Conservation (phyloP, 768 basidiomycete species). For the Pleurotus tuoliensis region DNA sequence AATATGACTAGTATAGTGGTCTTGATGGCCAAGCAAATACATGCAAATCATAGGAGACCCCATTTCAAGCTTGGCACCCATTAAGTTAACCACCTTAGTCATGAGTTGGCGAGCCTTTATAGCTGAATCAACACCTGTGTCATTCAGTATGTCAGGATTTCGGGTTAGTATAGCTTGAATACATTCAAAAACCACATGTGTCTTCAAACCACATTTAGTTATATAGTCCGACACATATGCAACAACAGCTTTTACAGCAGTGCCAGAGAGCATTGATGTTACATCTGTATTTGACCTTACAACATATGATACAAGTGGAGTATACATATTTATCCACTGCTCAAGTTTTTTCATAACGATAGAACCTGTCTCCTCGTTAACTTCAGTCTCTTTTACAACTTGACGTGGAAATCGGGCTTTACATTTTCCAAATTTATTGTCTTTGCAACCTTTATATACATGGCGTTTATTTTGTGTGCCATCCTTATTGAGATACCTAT, state of each 20-base stretch:
- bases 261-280: too few relatives aligned
- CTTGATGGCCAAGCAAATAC: too few relatives aligned
- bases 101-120: constrained; percentile 18
- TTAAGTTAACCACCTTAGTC: constrained; percentile 23
- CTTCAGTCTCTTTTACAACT: constrained; percentile 4
- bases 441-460: not conserved
- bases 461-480: constrained; percentile 9
- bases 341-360: constrained; percentile 24
- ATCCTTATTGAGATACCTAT: constrained; percentile 11
- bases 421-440: constrained; percentile 12
- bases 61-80: constrained; percentile 25
- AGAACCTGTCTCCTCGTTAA: constrained; percentile 24
- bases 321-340: constrained; percentile 24
- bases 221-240: constrained; percentile 31
- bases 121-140: not conserved
- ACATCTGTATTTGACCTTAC: constrained; percentile 17
- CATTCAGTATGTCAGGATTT: not conserved
- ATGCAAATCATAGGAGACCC: constrained; percentile 17
- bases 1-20: constrained; percentile 24
- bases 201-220: constrained; percentile 24
- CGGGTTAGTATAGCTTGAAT: constrained; percentile 13
- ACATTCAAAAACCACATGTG: constrained; percentile 21
- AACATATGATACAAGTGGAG: constrained; percentile 18
- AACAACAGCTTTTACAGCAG: constrained; percentile 26
- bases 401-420: constrained; percentile 23